Conservation (phyloP, 768 basidiomycete genomes). For the Amyloporia xantha region DNA sequence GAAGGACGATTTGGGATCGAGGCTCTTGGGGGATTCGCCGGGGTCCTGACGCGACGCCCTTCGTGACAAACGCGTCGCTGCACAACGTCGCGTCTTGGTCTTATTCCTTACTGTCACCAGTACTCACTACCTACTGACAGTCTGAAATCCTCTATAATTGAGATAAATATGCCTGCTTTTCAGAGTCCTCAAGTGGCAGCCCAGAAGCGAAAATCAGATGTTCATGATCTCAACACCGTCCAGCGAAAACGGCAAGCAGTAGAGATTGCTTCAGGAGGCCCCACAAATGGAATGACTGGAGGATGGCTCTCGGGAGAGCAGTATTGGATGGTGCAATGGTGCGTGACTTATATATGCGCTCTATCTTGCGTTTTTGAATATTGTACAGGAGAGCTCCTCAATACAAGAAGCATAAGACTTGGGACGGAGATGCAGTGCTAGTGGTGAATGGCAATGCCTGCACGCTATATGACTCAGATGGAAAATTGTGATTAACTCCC, state of each 20-base stretch:
- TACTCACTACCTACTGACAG: no score
- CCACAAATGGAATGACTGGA: conserved; percentile 4
- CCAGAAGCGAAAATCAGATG: conserved; percentile 19
- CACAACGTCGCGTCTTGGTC: no score
- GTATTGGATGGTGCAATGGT: conserved; percentile 83
- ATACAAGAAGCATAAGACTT: conserved; percentile 80
- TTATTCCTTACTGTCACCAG: no score
- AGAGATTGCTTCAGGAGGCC: conserved; percentile 6
- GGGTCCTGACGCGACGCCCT: no score
- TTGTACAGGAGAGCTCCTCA: conserved; percentile 55
- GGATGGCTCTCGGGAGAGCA: conserved; percentile 18
- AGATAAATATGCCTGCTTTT: conserved; percentile 20
- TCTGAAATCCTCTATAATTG: no score
- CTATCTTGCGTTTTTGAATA: neutral
- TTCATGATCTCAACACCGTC: conserved; percentile 10
- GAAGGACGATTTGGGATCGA: no score
- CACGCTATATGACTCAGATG: conserved; percentile 55
- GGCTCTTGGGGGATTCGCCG: no score
- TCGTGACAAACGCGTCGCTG: no score
- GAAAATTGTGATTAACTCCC: conserved; percentile 41
- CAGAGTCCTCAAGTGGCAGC: conserved; percentile 1
- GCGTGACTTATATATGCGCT: neutral
- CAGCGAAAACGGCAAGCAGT: conserved; percentile 19
- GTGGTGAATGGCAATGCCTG: conserved; percentile 38
- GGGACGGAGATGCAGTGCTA: conserved; percentile 80